Evolutionary conservation across 2,329 filamentous ascomycete species (phyloP).

Genomic region (Cercospora zeae-maydis): DNA sequence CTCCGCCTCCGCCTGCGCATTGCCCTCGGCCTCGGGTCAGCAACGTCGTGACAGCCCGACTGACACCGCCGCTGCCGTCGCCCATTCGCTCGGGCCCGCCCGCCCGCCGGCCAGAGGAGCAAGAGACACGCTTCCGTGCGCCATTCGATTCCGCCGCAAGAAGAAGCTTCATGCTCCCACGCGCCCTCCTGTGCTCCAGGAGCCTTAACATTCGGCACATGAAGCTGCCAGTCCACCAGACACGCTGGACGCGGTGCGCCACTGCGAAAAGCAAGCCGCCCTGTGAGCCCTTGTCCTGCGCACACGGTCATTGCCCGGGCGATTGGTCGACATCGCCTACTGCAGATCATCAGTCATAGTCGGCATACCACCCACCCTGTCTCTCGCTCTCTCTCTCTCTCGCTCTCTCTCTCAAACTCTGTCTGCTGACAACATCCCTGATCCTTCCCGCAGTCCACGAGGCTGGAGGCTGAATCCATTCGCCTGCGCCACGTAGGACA

Average conservation of each 20-base stretch:
- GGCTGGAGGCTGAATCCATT: slow-evolving; percentile 14
- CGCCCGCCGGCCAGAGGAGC: not conserved
- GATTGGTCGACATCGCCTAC: not conserved
- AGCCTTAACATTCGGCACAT: slow-evolving; percentile 7
- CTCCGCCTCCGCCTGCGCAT: not conserved
- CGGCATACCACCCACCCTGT: slow-evolving; percentile 9
- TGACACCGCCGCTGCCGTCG: slow-evolving; percentile 2
- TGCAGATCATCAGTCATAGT: not conserved
- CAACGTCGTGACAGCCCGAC: not conserved
- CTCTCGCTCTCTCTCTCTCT: too few species aligned
- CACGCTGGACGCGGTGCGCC: not conserved
- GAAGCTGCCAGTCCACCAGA: too few species aligned
- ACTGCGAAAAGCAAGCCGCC: not conserved
- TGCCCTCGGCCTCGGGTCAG: not conserved
- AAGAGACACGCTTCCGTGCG: slow-evolving; percentile 8
- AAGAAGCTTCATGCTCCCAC: slow-evolving; percentile 15
- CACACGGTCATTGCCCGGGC: too few species aligned
- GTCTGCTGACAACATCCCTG: slow-evolving; percentile 8
- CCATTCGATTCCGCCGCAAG: slow-evolving; percentile 10
- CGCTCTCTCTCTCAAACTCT: slow-evolving; percentile 9
- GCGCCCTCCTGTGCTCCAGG: slow-evolving; percentile 9
- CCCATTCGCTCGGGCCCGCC: slow-evolving; percentile 3
- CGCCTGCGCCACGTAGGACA: slow-evolving; percentile 7
- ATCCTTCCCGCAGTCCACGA: slow-evolving; percentile 16
- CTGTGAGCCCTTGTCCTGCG: not conserved